phyloP scores from a whole-genome alignment of 306 rosid species.

The Leucaena leucocephala region DNA sequence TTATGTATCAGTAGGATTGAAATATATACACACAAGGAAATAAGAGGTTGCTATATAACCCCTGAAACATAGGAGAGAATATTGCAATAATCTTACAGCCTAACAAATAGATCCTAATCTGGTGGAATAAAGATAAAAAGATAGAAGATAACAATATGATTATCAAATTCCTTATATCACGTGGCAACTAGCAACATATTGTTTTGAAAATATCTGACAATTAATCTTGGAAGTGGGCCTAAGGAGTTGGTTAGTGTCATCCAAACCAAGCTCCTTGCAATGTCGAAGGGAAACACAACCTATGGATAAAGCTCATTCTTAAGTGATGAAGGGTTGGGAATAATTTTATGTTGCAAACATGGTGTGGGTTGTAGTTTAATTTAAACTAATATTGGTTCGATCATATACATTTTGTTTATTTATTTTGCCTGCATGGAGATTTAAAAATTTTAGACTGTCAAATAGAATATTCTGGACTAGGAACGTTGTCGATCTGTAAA shows the following conservation, averaged over 20 bases:
- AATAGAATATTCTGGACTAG: constrained; percentile 11
- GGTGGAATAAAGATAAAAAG: background rate
- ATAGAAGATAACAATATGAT: background rate
- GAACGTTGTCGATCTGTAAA: constrained; percentile 28
- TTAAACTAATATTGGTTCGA: background rate
- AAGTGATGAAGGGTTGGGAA: constrained; percentile 7
- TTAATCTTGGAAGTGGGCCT: background rate
- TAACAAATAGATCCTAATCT: background rate
- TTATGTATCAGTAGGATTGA: background rate
- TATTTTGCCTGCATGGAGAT: background rate
- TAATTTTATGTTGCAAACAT: constrained; percentile 16
- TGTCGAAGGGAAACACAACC: constrained; percentile 8
- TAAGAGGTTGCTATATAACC: background rate
- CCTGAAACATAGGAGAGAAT: background rate
- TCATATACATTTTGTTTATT: constrained; percentile 9
- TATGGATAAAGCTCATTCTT: background rate
- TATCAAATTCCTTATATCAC: background rate
- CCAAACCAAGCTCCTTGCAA: background rate
- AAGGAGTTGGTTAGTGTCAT: background rate
- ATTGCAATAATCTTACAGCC: background rate
- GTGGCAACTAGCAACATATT: background rate
- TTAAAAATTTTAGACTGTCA: background rate
- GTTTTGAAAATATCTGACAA: background rate
- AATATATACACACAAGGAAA: background rate
- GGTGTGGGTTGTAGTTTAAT: constrained; percentile 5